phyloP scores from a whole-genome alignment of 352 stramenopile genomes.

The Pythium graminicola region DNA sequence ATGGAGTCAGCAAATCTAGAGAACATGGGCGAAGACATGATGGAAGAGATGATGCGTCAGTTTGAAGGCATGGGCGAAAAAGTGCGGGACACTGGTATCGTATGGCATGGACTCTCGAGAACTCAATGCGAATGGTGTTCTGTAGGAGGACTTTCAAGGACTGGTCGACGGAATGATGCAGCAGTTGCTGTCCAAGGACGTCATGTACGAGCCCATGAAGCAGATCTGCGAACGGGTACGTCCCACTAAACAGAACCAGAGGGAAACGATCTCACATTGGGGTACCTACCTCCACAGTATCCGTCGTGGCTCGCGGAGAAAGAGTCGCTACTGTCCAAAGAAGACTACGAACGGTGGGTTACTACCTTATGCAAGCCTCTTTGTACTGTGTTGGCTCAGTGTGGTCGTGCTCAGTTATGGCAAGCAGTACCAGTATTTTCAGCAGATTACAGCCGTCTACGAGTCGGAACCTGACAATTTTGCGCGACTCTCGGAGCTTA shows the following conservation, averaged over 20 bases:
- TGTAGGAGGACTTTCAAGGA: conserved; percentile 84
- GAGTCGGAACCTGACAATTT: conserved; percentile 97
- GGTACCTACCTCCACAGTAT: no score
- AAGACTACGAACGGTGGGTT: conserved; percentile 87
- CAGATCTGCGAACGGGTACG: conserved; percentile 86
- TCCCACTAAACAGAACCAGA: no score
- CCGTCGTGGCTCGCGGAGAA: conserved; percentile 95
- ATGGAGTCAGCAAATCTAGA: conserved; percentile 78
- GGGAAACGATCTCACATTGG: no score
- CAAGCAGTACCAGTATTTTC: conserved; percentile 97
- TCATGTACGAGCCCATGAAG: conserved; percentile 99
- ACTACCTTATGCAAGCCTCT: neutral
- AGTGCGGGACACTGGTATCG: no score
- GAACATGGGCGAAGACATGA: conserved; percentile 92
- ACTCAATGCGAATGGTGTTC: no score
- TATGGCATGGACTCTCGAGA: no score
- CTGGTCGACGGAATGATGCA: conserved; percentile 98
- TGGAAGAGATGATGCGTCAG: conserved; percentile 95
- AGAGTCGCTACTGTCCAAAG: conserved; percentile 73
- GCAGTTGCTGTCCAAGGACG: conserved; percentile 95
- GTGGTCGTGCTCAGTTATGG: conserved; percentile 64
- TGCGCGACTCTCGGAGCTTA: conserved; percentile 92
- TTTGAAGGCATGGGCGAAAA: conserved; percentile 95
- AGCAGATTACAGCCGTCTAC: conserved; percentile 95
- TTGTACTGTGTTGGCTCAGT: no score